phyloP scores from a whole-genome alignment of 441 rosid species.

The Adansonia rubrostipa region DNA sequence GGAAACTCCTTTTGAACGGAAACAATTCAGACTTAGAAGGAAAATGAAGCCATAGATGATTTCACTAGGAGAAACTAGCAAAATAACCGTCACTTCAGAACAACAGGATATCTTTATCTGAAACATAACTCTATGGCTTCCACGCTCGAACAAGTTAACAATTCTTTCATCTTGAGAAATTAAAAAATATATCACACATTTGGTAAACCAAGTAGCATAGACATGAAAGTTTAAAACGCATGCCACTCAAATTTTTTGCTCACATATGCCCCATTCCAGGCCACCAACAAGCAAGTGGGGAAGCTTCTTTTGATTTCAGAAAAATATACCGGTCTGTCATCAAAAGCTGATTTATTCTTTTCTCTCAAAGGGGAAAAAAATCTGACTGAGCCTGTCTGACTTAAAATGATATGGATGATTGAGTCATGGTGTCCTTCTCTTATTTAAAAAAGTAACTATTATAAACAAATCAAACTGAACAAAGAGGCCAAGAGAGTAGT shows the following conservation, averaged over 20 bases:
- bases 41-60: not conserved
- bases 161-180: not conserved
- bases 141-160: not conserved
- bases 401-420: not conserved
- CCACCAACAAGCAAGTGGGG: not conserved
- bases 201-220: not conserved
- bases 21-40: not conserved
- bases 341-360: not conserved
- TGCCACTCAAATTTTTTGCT: not conserved
- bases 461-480: slow-evolving; percentile 14
- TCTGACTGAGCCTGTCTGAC: not conserved
- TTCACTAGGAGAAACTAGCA: not conserved
- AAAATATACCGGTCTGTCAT: not conserved
- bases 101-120: slow-evolving; percentile 8
- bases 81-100: not conserved
- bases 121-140: not conserved
- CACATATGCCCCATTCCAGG: not conserved
- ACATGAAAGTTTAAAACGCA: not conserved
- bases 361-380: not conserved
- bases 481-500: not conserved
- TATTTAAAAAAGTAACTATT: not conserved
- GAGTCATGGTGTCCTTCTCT: not conserved
- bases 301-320: slow-evolving; percentile 6
- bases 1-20: not conserved
- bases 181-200: not conserved